Base-by-base conservation (phyloP, 768 basidiomycete species). In the Omphalotus guepiniiformis region DNA sequence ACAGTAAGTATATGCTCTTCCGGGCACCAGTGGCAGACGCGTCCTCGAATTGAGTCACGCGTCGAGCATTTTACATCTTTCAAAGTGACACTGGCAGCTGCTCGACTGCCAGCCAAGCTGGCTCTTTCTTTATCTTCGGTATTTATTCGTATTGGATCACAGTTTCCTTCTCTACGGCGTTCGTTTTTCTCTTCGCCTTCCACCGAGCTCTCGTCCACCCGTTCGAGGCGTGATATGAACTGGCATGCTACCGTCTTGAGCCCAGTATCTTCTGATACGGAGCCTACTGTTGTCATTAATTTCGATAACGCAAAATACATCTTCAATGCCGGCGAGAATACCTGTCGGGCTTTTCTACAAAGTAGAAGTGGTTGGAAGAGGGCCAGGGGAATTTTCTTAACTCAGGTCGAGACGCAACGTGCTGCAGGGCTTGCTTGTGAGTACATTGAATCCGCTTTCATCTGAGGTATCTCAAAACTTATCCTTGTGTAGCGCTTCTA, bases 241-340 rank as follows among this genome's bases (percentile, higher is more conserved):
- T 89, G 87, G 85, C 78, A 74, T 23, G 71, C 80, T 2, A 76
- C 78, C 3, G 78, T 85, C 22, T 66, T 84, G 46, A 78, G 75
- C 35, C 64, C 78, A 0, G 58, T 72, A 15, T 78, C 84, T 3
- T 79, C 80, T 42, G 94, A 97, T 67, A 88, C 93, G 1, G 83
- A 91, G 53, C 85, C 93, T 0, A 78, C 85, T 7, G 66, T 96
- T 21, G 66, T 87, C 50, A 65, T 95, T 54, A 72, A 76, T 1
- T 93, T 93, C 61, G 85, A 88, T 54, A 47, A 55, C 12, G 83
- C 78, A 11, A 87, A 90, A 55, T 97, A 93, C 55, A 73, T 94
- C 30, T 92, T 97, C 74, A 93, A 93, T 64, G 81, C 74, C 16
- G 85, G 89, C 6, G 93, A 96, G 64, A 86, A 85, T 49, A 82